A percentile compares a stretch with the other conserved stretches of the same genome.
phyloP scores from a whole-genome alignment of 2,329 filamentous ascomycete genomes.

The Periconia sp. region DNA sequence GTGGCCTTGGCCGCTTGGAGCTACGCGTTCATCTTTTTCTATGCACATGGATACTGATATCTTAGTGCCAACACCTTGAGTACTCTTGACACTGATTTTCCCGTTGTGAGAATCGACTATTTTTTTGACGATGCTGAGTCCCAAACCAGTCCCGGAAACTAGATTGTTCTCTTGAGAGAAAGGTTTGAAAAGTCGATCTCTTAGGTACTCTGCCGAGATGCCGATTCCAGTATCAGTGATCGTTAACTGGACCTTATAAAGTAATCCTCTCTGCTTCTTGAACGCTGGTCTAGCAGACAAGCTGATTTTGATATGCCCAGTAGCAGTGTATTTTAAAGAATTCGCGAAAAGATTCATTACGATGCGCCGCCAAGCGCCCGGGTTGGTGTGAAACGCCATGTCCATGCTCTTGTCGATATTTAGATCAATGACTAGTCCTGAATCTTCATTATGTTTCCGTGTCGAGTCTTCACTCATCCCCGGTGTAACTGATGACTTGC shows the following conservation, averaged over 20 bases:
- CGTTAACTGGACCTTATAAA: constrained; percentile 38
- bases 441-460: too few relatives aligned
- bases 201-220: constrained; percentile 38
- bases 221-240: constrained; percentile 38
- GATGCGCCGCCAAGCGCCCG: background rate
- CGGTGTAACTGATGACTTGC: too few relatives aligned
- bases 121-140: constrained; percentile 37
- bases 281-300: too few relatives aligned
- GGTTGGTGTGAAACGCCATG: background rate
- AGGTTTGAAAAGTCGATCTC: constrained; percentile 31
- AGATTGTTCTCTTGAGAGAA: constrained; percentile 40
- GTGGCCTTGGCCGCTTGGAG: too few relatives aligned
- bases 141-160: constrained; percentile 34
- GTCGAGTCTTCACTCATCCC: too few relatives aligned
- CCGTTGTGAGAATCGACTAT: constrained; percentile 35
- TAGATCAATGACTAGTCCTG: too few relatives aligned
- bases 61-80: constrained; percentile 25
- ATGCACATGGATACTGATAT: constrained; percentile 26
- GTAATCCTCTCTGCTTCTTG: too few relatives aligned
- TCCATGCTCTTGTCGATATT: background rate
- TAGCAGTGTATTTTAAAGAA: constrained; percentile 37
- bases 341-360: constrained; percentile 36
- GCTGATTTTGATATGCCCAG: constrained; percentile 31
- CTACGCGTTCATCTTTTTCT: too few relatives aligned
- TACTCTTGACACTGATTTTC: constrained; percentile 32